These are phyloP conservation scores for Colletotrichum sp. DNA, from an alignment of 2,329 filamentous ascomycete genomes.

Conservation along the genomic window DNA sequence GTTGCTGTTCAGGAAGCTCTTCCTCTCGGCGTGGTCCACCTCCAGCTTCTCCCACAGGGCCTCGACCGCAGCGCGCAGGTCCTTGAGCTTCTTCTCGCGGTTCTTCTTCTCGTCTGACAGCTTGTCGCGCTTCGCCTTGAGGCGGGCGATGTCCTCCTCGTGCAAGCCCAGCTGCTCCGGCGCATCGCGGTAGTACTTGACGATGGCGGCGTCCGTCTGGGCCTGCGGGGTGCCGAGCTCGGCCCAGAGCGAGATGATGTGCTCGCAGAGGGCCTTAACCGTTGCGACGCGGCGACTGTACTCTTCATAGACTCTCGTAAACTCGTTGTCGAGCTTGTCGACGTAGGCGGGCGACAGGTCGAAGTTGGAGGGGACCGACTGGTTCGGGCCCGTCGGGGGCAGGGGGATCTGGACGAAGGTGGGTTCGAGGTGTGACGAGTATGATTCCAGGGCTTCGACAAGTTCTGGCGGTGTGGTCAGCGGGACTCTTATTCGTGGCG, in stretches of 20 bases:
- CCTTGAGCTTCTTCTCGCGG: conserved; percentile 78
- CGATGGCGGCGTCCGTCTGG: conserved; percentile 86
- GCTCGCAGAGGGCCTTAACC: conserved; percentile 77
- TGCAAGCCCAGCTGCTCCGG: conserved; percentile 95
- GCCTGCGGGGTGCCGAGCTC: conserved; percentile 94
- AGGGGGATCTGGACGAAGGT: conserved; percentile 86
- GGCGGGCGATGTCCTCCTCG: conserved; percentile 78
- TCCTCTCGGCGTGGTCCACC: conserved; percentile 82
- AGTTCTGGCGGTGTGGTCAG: conserved; percentile 66
- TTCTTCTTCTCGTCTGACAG: conserved; percentile 87
- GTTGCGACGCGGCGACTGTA: conserved; percentile 82
- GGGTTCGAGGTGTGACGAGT: conserved; percentile 92
- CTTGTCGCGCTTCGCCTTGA: conserved; percentile 79
- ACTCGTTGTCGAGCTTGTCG: conserved; percentile 85
- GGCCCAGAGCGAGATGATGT: conserved; percentile 94
- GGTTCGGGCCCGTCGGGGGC: conserved; percentile 80
- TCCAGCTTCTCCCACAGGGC: conserved; percentile 87
- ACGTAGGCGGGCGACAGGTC: conserved; percentile 93
- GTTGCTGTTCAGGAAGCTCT: conserved; percentile 84
- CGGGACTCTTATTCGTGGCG: not conserved
- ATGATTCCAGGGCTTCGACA: conserved; percentile 90
- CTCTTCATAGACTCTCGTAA: conserved; percentile 94
- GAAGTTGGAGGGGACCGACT: conserved; percentile 80
- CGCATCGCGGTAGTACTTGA: conserved; percentile 87
- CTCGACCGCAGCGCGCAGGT: conserved; percentile 81